Base-by-base conservation (phyloP, 2,329 filamentous ascomycete genomes). In the Aspergillus spinulosporus region DNA sequence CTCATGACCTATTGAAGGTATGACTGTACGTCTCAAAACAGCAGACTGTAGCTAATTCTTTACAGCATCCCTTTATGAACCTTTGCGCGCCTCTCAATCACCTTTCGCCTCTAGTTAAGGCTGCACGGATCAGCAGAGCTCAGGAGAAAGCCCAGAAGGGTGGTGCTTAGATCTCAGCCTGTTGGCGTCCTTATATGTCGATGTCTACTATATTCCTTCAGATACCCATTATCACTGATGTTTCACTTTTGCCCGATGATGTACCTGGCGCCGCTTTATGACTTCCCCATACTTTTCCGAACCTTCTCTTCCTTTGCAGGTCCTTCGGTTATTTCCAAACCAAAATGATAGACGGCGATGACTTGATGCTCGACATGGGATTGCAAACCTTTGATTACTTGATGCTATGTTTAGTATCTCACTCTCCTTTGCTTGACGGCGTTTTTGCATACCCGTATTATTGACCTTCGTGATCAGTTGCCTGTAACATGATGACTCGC, bases 1-100 rank as follows among this genome's bases (percentile, higher is more conserved):
- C 94, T 36, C 90, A 96, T 75, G 93, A 97, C 79, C 78, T 99
- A 59, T 80, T 99, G 66, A 87, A 90, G 78, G 94, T 97, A 83
- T 78, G 89, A 80, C 59, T 45, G 1, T 4, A 5, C 12, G 29
- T n/a, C 32, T 32, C 63, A 42, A 26, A 28, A 59, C 3, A 34
- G 15, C 5, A 1, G 37, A 28, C 26, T n/a, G 6, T 37, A 36
- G 53, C 66, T 69, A 54, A 70, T 58, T 28, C 6, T 29, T 31
- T 34, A 11, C 14, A 92, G 89, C 89, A 92, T 68, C 86, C 89
- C 11, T 92, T 92, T 72, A 91, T 92, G 87, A 86, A 86, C 68
- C 74, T 82, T 61, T 92, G 89, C 66, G 85, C 89, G 54, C 88
- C 90, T 57, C 75, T 92, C 12, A 81, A 81, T 53, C 90, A 92